Evolutionary conservation across 169 alveolate species (phyloP).

Genomic region (Cryptosporidium canis): DNA sequence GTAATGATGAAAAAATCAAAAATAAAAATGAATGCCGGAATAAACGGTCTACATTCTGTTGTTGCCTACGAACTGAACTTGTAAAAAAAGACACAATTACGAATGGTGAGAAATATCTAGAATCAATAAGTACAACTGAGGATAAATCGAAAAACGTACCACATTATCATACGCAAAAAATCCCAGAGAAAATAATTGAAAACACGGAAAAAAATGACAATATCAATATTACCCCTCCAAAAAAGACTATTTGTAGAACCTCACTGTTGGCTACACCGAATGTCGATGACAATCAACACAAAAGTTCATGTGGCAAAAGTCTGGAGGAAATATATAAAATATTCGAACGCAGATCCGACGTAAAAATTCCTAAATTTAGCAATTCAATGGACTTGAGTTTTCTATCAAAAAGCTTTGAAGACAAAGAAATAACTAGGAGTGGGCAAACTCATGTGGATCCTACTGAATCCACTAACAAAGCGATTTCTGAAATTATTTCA

Average conservation of each 20-base stretch:
- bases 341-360: background rate
- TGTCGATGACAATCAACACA: background rate
- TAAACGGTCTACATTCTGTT: background rate
- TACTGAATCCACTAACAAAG: background rate
- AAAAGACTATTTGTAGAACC: background rate
- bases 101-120: background rate
- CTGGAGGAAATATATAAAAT: background rate
- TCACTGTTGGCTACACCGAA: background rate
- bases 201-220: background rate
- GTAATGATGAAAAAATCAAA: background rate
- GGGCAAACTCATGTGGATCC: background rate
- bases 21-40: background rate
- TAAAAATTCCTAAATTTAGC: background rate
- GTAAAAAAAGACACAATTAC: background rate
- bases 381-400: conserved; percentile 46
- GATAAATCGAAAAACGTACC: background rate
- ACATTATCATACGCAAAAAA: background rate
- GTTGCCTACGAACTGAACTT: background rate
- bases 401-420: conserved; percentile 8
- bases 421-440: background rate
- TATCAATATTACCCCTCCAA: background rate
- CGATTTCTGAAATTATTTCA: conserved; percentile 22
- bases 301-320: background rate
- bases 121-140: background rate
- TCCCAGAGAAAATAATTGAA: background rate